phyloP scores from a whole-genome alignment of 305 asterid genomes.

The Plantago rigida region DNA sequence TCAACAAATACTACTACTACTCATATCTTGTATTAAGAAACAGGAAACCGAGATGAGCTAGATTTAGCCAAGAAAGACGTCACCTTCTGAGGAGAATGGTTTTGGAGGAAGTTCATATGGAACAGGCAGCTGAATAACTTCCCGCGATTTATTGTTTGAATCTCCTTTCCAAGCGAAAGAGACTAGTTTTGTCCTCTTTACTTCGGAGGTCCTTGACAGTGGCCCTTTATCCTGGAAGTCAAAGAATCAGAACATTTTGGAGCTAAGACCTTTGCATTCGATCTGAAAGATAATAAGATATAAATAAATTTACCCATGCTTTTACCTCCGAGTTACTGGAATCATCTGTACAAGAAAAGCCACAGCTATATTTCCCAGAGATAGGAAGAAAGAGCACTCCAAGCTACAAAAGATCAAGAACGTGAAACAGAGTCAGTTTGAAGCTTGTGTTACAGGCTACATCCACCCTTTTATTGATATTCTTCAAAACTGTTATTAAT shows the following conservation, averaged over 20 bases:
- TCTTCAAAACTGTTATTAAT: neutral
- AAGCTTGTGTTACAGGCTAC: neutral
- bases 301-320: neutral
- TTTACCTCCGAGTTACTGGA: slow-evolving; percentile 36
- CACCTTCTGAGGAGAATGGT: slow-evolving; percentile 62
- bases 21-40: neutral
- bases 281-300: slow-evolving; percentile 9
- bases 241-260: slow-evolving; percentile 14
- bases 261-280: neutral
- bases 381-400: slow-evolving; percentile 78
- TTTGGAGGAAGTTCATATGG: slow-evolving; percentile 84
- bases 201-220: slow-evolving; percentile 26
- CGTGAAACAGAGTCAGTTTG: slow-evolving; percentile 21
- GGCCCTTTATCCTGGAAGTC: slow-evolving; percentile 35
- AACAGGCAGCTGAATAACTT: slow-evolving; percentile 57
- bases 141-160: slow-evolving; percentile 30
- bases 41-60: slow-evolving; percentile 1
- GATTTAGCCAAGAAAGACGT: slow-evolving; percentile 6
- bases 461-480: too few species aligned
- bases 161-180: slow-evolving; percentile 56
- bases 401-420: slow-evolving; percentile 42
- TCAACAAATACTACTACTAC: too few species aligned
- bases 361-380: slow-evolving; percentile 34
- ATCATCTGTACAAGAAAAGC: slow-evolving; percentile 65
- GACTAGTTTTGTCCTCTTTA: slow-evolving; percentile 49